A percentile compares a stretch with the other conserved stretches of the same genome.
phyloP scores from a whole-genome alignment of 768 basidiomycete species.

The Lenzites betulinus region DNA sequence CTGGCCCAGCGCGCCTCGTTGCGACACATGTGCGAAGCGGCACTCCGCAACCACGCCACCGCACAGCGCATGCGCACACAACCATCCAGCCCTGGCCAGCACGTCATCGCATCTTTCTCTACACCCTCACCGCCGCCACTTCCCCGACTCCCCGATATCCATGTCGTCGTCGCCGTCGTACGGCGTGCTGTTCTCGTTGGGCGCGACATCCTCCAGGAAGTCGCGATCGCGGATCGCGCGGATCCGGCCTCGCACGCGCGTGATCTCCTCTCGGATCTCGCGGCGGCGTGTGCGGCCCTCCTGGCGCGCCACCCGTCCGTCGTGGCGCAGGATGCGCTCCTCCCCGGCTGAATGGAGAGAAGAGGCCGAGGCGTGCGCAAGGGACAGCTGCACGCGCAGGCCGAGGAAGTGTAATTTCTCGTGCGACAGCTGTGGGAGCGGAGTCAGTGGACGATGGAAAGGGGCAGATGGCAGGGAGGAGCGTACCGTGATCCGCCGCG shows the following conservation, averaged over 20 bases:
- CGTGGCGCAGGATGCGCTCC: conserved; percentile 9
- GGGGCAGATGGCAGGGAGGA: neutral
- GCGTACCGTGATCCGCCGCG: conserved; percentile 22
- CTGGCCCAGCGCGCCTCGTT: too few species aligned
- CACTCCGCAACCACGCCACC: neutral
- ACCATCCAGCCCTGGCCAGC: neutral
- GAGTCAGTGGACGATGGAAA: neutral
- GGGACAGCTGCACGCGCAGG: conserved; percentile 13
- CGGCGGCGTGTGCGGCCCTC: conserved; percentile 18
- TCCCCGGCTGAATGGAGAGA: conserved; percentile 4
- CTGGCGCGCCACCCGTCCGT: conserved; percentile 13
- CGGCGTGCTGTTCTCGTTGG: conserved; percentile 6
- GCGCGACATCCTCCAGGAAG: neutral
- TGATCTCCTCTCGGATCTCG: conserved; percentile 21
- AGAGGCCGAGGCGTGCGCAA: too few species aligned
- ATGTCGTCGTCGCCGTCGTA: neutral
- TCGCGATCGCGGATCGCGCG: conserved; percentile 14
- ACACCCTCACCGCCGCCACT: neutral
- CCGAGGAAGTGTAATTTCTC: conserved; percentile 20
- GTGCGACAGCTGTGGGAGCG: conserved; percentile 15
- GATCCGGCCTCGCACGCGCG: conserved; percentile 12
- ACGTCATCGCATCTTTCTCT: neutral
- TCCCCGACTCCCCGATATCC: neutral
- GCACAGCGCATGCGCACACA: neutral
- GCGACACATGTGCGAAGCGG: too few species aligned